These are phyloP conservation scores for Multifurca ochricompacta DNA, from an alignment of 768 basidiomycete species.

Conservation along the genomic window DNA sequence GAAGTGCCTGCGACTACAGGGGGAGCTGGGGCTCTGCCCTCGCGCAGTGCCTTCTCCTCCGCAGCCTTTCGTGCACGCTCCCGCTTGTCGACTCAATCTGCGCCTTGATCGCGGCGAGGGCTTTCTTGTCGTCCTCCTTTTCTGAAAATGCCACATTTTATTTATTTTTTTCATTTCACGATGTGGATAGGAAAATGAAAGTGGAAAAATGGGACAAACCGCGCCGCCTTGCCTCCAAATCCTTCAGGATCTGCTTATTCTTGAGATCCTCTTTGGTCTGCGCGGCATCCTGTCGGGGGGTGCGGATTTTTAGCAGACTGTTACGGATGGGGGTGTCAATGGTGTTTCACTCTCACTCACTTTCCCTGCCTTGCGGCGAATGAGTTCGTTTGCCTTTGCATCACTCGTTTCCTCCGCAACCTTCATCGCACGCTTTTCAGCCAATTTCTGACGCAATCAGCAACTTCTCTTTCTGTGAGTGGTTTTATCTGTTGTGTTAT, in stretches of 20 bases:
- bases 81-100: constrained; percentile 91
- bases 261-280: constrained; percentile 70
- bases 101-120: constrained; percentile 78
- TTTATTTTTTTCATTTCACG: too few species aligned
- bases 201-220: constrained; percentile 39
- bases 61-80: constrained; percentile 83
- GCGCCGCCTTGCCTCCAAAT: constrained; percentile 71
- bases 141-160: too few species aligned
- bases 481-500: constrained; percentile 66
- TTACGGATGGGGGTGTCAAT: neutral
- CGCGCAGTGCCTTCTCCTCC: constrained; percentile 84
- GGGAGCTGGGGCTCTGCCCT: constrained; percentile 48
- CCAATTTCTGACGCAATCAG: constrained; percentile 70
- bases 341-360: constrained; percentile 36
- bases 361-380: constrained; percentile 82
- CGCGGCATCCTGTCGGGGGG: constrained; percentile 48
- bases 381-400: constrained; percentile 60
- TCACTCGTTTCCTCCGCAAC: constrained; percentile 68
- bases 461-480: constrained; percentile 87
- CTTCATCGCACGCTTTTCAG: constrained; percentile 70
- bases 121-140: constrained; percentile 83
- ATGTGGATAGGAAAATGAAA: neutral
- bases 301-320: neutral
- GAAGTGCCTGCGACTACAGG: constrained; percentile 29
- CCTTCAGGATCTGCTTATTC: constrained; percentile 73